These are phyloP conservation scores for Cladophialophora exuberans DNA, from an alignment of 2,329 filamentous ascomycete species.

Conservation along the genomic window DNA sequence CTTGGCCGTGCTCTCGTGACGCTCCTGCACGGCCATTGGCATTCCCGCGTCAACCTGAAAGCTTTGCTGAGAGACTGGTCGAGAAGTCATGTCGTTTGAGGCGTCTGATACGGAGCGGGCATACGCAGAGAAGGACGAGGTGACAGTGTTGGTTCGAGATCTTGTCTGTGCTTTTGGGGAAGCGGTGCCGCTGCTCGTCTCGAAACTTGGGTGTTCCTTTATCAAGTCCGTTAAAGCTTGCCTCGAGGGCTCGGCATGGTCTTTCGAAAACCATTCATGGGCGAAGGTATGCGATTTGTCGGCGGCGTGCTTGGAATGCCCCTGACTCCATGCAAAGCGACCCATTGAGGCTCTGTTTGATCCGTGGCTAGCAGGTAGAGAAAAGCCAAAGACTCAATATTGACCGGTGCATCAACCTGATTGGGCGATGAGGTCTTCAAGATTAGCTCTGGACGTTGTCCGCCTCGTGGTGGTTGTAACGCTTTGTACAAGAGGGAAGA, in stretches of 20 bases:
- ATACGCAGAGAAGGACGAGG: slow-evolving; percentile 22
- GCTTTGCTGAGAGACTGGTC: slow-evolving; percentile 26
- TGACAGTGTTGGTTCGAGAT: slow-evolving; percentile 29
- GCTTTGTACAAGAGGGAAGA: background rate
- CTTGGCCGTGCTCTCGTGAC: slow-evolving; percentile 38
- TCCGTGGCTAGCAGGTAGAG: slow-evolving; percentile 2
- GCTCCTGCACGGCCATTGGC: slow-evolving; percentile 16
- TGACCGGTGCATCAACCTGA: slow-evolving; percentile 15
- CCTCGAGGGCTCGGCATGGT: slow-evolving; percentile 25
- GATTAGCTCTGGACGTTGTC: no score
- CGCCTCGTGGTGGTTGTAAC: background rate
- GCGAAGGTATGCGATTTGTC: slow-evolving; percentile 26
- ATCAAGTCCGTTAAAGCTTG: slow-evolving; percentile 29
- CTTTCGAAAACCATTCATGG: slow-evolving; percentile 30
- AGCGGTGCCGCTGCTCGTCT: slow-evolving; percentile 10
- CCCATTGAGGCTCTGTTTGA: slow-evolving; percentile 22
- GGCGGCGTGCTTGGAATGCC: slow-evolving; percentile 25
- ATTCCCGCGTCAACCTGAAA: slow-evolving; percentile 14
- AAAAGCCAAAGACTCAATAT: background rate
- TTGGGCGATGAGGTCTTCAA: background rate
- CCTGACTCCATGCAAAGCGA: slow-evolving; percentile 30
- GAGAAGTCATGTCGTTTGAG: slow-evolving; percentile 22
- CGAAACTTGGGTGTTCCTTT: slow-evolving; percentile 22
- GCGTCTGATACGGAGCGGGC: slow-evolving; percentile 23
- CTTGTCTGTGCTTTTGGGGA: slow-evolving; percentile 15